These are phyloP conservation scores for Ophiostoma triangulosporum DNA, from an alignment of 2,329 filamentous ascomycete species.

Conservation along the genomic window DNA sequence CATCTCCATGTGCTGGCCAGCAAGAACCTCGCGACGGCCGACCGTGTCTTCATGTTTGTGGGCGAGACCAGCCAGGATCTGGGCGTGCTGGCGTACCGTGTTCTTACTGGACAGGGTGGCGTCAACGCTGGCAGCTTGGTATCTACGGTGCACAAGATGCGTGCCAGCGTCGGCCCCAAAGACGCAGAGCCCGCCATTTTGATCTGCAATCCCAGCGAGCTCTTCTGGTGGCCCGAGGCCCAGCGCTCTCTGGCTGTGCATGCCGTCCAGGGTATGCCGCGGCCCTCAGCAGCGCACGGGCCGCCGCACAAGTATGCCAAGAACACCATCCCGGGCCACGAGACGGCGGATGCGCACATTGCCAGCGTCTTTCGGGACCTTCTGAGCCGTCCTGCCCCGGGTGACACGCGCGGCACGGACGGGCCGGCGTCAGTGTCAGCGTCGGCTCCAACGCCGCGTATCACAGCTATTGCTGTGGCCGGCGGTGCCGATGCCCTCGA, in stretches of 20 bases:
- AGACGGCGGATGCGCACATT: constrained; percentile 46
- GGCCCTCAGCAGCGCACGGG: constrained; percentile 47
- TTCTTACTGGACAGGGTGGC: constrained; percentile 48
- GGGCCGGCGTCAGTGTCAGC: no score
- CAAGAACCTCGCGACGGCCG: constrained; percentile 37
- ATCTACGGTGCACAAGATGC: constrained; percentile 34
- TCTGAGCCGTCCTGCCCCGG: constrained; percentile 28
- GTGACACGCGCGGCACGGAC: no score
- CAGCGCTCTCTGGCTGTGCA: constrained; percentile 44
- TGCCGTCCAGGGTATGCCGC: constrained; percentile 45
- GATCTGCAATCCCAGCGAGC: constrained; percentile 64
- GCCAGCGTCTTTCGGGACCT: constrained; percentile 52
- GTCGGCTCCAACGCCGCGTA: constrained; percentile 45
- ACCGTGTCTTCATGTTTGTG: constrained; percentile 59
- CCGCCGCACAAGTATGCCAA: constrained; percentile 34
- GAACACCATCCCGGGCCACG: constrained; percentile 52
- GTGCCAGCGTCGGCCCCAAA: neutral
- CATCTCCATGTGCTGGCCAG: constrained; percentile 56
- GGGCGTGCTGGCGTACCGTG: constrained; percentile 59
- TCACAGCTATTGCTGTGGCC: constrained; percentile 60
- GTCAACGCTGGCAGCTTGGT: constrained; percentile 59
- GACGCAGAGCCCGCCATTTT: constrained; percentile 39
- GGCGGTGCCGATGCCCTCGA: constrained; percentile 48
- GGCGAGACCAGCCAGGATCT: constrained; percentile 61
- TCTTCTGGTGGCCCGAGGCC: constrained; percentile 59